These are phyloP conservation scores for Cystofilobasidium capitatum DNA, from an alignment of 768 basidiomycete species.

Conservation along the genomic window DNA sequence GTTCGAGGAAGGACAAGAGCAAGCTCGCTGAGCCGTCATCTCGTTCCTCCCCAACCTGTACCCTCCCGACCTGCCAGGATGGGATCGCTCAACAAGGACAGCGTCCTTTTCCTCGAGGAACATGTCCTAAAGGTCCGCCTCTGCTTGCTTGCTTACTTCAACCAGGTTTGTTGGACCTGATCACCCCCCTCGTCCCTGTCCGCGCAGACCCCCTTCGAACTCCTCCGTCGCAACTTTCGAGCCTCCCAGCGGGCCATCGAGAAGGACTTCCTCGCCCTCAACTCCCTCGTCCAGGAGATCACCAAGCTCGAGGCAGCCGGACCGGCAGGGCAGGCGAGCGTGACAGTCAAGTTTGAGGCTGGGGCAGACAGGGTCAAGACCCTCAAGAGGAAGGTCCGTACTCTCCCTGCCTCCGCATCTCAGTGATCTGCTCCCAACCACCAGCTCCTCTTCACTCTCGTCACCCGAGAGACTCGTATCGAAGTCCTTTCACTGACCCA, in stretches of 20 bases:
- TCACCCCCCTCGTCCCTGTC: background rate
- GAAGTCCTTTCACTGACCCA: background rate
- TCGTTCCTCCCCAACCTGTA: too few relatives aligned
- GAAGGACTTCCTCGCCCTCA: slow-evolving; percentile 59
- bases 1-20: too few relatives aligned
- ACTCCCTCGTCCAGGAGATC: slow-evolving; percentile 54
- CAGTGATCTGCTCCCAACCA: background rate
- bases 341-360: background rate
- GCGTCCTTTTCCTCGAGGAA: slow-evolving; percentile 70
- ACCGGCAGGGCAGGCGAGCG: background rate
- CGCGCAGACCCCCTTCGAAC: slow-evolving; percentile 73
- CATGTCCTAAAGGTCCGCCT: slow-evolving; percentile 60
- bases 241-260: slow-evolving; percentile 71
- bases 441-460: background rate
- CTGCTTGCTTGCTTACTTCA: slow-evolving; percentile 9
- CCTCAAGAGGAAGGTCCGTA: slow-evolving; percentile 74
- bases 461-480: too few relatives aligned
- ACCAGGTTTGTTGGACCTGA: background rate
- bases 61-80: too few relatives aligned
- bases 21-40: too few relatives aligned
- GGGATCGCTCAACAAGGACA: slow-evolving; percentile 58
- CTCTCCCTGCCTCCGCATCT: background rate
- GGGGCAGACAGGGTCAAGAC: slow-evolving; percentile 51
- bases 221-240: slow-evolving; percentile 78
- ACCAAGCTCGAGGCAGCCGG: slow-evolving; percentile 40